Percentiles rank a stretch among this genome's conserved stretches.
phyloP scores from a whole-genome alignment of 257 asterid species.

The Petunia secreta region DNA sequence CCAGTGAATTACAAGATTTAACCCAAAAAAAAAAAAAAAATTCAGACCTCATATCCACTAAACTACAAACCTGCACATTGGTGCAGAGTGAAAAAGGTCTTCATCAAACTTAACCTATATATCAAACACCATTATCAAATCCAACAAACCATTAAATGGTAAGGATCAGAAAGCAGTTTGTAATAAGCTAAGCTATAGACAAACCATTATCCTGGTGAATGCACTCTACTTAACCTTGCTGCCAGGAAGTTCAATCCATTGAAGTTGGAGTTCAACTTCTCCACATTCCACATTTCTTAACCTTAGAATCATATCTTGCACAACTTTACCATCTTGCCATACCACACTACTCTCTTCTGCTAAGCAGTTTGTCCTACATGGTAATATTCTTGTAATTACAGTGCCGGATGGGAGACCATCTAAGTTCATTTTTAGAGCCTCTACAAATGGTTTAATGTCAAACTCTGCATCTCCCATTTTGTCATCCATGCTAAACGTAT shows the following conservation, averaged over 20 bases:
- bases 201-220: neutral
- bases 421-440: slow-evolving; percentile 42
- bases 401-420: slow-evolving; percentile 47
- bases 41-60: slow-evolving; percentile 16
- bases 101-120: neutral
- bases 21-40: neutral
- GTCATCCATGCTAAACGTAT: slow-evolving; percentile 54
- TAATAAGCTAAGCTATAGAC: neutral
- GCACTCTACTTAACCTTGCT: slow-evolving; percentile 36
- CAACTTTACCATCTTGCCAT: slow-evolving; percentile 41
- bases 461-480: slow-evolving; percentile 61
- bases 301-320: slow-evolving; percentile 50
- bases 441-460: slow-evolving; percentile 45
- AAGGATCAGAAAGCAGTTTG: neutral
- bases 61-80: slow-evolving; percentile 6
- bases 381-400: slow-evolving; percentile 37
- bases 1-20: neutral
- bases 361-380: slow-evolving; percentile 46
- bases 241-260: slow-evolving; percentile 56
- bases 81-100: slow-evolving; percentile 3
- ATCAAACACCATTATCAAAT: neutral
- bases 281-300: slow-evolving; percentile 55
- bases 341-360: slow-evolving; percentile 46
- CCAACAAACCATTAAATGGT: neutral
- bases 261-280: slow-evolving; percentile 53